Evolutionary conservation across 495 filamentous ascomycete genomes (phyloP).

Genomic region (Neohortaea acidophila): DNA sequence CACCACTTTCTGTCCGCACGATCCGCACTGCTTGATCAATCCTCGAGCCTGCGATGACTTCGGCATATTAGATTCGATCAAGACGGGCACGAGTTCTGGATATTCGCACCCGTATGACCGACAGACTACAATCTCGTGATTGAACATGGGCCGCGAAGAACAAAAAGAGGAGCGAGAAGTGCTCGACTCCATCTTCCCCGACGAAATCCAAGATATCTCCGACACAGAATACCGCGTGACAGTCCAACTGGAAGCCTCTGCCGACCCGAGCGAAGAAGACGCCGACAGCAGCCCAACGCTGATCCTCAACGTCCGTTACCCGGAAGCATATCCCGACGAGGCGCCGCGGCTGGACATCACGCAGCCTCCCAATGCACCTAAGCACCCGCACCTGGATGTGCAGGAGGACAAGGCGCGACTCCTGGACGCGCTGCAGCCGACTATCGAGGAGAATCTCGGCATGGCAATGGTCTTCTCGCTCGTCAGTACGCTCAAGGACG

Average conservation of each 20-base stretch:
- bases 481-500: constrained; percentile 71
- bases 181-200: constrained; percentile 93
- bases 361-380: constrained; percentile 50
- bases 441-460: constrained; percentile 77
- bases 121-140: too few species aligned
- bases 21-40: too few species aligned
- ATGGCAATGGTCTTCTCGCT: constrained; percentile 98
- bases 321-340: constrained; percentile 71
- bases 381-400: constrained; percentile 46
- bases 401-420: constrained; percentile 56
- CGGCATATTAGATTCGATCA: too few species aligned
- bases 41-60: too few species aligned
- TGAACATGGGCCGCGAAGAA: constrained; percentile 83
- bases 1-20: too few species aligned
- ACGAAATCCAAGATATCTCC: constrained; percentile 92
- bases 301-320: constrained; percentile 69
- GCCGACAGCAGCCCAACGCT: constrained; percentile 40
- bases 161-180: constrained; percentile 93
- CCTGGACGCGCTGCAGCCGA: constrained; percentile 48
- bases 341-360: constrained; percentile 66
- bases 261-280: constrained; percentile 40
- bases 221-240: constrained; percentile 74
- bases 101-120: too few species aligned
- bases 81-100: too few species aligned
- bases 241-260: constrained; percentile 52